Evolutionary conservation across 2,329 filamentous ascomycete species (phyloP).

Genomic region (Trichoderma cornu-damae): DNA sequence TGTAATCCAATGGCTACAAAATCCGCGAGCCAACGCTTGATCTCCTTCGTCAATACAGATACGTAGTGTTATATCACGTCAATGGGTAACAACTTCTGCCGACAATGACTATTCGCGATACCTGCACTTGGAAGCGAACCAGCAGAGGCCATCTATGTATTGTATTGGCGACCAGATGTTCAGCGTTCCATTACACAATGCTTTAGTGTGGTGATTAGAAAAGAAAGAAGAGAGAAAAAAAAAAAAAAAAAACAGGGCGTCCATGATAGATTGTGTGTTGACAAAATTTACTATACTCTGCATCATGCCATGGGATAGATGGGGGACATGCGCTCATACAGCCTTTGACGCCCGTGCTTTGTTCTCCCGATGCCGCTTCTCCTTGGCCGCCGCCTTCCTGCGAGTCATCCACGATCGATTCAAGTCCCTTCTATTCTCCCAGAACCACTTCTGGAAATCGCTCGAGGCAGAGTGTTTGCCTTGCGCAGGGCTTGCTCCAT

Average conservation of each 20-base stretch:
- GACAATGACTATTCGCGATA: no score
- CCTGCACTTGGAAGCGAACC: no score
- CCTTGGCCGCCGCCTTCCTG: conserved; percentile 58
- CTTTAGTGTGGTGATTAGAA: no score
- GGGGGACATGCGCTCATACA: conserved; percentile 25
- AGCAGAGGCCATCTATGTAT: no score
- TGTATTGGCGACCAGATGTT: no score
- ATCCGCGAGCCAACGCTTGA: no score
- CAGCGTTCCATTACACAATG: no score
- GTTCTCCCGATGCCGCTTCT: conserved; percentile 62
- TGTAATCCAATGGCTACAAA: no score
- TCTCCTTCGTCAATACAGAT: no score
- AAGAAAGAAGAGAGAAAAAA: not conserved
- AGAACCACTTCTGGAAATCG: conserved; percentile 64
- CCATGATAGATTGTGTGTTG: not conserved
- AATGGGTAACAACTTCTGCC: no score
- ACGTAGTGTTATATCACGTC: no score
- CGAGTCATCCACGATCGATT: conserved; percentile 63
- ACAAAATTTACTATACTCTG: not conserved
- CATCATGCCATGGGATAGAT: not conserved
- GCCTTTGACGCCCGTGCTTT: conserved; percentile 46
- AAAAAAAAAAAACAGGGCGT: not conserved
- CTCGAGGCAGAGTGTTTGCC: conserved; percentile 31
- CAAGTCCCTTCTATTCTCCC: conserved; percentile 59
- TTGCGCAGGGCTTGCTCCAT: conserved; percentile 21